phyloP scores from a whole-genome alignment of 139 green algal species.

The Chlamydomonas sphaeroides region DNA sequence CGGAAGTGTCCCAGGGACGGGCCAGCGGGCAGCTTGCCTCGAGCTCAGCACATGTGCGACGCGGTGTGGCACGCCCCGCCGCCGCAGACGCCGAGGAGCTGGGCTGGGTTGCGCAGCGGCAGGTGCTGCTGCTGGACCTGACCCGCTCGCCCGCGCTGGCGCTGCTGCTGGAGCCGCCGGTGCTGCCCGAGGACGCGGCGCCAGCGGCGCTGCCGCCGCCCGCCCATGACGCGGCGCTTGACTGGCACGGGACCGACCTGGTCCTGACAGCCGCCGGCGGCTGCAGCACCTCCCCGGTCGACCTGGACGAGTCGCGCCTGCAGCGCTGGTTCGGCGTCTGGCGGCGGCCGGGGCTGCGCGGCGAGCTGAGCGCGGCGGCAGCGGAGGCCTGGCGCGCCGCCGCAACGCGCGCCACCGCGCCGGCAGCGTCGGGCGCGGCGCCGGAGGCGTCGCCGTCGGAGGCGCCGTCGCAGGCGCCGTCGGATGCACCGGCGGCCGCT shows the following conservation, averaged over 20 bases:
- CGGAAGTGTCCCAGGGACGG: not conserved
- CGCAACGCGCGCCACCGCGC: no score
- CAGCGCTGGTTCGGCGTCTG: not conserved
- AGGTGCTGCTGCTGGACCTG: not conserved
- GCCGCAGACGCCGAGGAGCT: no score
- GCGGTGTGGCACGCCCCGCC: no score
- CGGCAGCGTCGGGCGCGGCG: no score
- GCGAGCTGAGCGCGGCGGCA: not conserved
- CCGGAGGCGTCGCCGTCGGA: no score
- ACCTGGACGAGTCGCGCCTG: not conserved
- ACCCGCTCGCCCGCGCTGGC: not conserved
- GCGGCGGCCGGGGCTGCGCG: not conserved
- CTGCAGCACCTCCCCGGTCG: not conserved
- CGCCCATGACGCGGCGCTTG: not conserved
- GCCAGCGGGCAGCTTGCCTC: not conserved
- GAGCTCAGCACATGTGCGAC: no score
- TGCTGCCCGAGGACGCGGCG: not conserved
- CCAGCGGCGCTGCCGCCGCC: not conserved
- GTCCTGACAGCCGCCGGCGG: not conserved
- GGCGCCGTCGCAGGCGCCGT: not conserved
- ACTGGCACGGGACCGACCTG: not conserved
- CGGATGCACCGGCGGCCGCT: no score
- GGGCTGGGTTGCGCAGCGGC: no score
- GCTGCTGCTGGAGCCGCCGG: not conserved
- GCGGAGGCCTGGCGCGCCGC: no score